Base-by-base conservation (phyloP, 2,329 filamentous ascomycete genomes). In the Macrophomina phaseolina region DNA sequence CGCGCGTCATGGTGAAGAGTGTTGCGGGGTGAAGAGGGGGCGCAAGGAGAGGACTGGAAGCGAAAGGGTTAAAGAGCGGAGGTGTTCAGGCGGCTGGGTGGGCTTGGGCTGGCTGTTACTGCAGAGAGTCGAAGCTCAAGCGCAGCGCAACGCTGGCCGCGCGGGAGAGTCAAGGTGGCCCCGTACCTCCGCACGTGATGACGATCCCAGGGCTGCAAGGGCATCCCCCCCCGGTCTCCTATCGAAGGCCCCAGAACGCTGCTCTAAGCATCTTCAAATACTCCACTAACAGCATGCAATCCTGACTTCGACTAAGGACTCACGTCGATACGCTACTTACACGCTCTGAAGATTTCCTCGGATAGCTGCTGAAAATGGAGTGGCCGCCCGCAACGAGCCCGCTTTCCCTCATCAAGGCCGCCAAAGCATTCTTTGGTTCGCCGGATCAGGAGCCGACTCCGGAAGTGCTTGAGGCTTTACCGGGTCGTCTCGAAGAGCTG, bases 1-100 rank as follows among this genome's bases (percentile, higher is more conserved):
- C 95, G 81, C 94, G 93, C 72, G 95, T 97, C 95, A 98, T 98
- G 70, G 71, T 51, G 62, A 38, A 38, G 30, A 32, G 34, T 12
- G 30, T 14, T 8, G 11, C 40, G 11, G 36, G 23, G 12, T 5
- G 62, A 49, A 28, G n/a, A 7, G n/a, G 23, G 2, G 4, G 9
- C 18, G 45, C n/a, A 52, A 52, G 18, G 52, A 49, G 45, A 62
- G 58, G 30, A 38, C 16, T 49, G 45, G 6, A 38, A 49, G 45
- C 30, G 45, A 49, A 45, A 32, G 61, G 61, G 32, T 52, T 16
- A 66, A 66, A 38, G 64, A 66, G 55, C 53, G 64, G 55, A 52
- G 32, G 64, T 23, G 11, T n/a, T 14, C 16, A 48, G 56, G 18
- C 18, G 16, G 12, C 4, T 9, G n/a, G 16, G 58, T 62, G 8